phyloP scores from a whole-genome alignment of 768 basidiomycete species.

The Mycena vitilis region DNA sequence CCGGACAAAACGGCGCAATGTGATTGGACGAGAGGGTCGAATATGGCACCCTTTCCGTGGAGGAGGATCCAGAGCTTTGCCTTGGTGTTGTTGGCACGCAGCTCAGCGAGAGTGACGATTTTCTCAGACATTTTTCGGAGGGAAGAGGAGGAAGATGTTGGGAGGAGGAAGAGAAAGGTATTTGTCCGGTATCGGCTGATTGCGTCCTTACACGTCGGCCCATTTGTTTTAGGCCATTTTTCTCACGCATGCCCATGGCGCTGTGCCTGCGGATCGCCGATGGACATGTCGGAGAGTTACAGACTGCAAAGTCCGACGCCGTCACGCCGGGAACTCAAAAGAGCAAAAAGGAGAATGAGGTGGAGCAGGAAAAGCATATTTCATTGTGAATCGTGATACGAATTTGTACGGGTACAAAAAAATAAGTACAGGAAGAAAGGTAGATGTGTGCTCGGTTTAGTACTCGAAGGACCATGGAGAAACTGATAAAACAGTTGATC shows the following conservation, averaged over 20 bases:
- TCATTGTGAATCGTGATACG: too few species aligned
- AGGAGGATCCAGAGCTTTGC: conserved; percentile 86
- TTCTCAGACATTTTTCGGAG: conserved; percentile 57
- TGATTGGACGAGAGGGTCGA: conserved; percentile 47
- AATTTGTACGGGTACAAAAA: conserved; percentile 8
- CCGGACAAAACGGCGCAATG: conserved; percentile 40
- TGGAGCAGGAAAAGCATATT: too few species aligned
- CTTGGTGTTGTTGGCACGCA: conserved; percentile 80
- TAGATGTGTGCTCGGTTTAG: conserved; percentile 72
- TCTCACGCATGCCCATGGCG: too few species aligned
- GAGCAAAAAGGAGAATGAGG: too few species aligned
- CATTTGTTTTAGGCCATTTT: too few species aligned
- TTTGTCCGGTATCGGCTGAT: too few species aligned
- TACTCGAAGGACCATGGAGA: conserved; percentile 77
- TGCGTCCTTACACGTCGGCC: too few species aligned
- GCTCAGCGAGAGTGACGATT: conserved; percentile 76
- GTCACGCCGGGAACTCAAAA: too few species aligned
- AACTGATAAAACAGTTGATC: conserved; percentile 55
- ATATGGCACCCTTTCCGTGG: conserved; percentile 78
- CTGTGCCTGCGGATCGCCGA: too few species aligned
- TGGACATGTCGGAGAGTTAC: too few species aligned
- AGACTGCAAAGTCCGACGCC: too few species aligned
- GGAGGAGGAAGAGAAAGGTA: too few species aligned
- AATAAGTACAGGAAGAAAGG: conserved; percentile 2
- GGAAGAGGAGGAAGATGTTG: conserved; percentile 23